Conservation (phyloP, 495 filamentous ascomycete species). For the Aspergillus panamensis region DNA sequence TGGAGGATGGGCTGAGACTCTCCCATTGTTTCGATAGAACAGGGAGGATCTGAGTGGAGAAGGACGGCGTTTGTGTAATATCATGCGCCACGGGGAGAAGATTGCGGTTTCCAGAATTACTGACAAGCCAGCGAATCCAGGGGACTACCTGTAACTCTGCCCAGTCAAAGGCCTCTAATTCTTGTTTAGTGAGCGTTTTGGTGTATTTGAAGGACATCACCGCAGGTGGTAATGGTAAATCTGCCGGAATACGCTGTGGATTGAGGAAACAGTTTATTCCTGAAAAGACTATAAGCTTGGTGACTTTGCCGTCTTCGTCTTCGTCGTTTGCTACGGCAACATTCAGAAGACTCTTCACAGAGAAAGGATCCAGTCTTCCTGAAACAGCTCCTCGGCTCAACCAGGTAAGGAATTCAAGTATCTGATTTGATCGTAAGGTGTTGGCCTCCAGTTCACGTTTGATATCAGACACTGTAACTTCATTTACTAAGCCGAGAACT, state of each 20-base stretch:
- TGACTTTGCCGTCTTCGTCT: constrained; percentile 54
- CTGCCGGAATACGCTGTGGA: constrained; percentile 68
- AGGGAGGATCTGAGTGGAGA: constrained; percentile 72
- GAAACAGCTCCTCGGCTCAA: constrained; percentile 60
- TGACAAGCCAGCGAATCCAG: constrained; percentile 78
- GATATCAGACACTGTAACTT: constrained; percentile 84
- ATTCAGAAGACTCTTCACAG: constrained; percentile 63
- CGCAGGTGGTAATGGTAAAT: constrained; percentile 76
- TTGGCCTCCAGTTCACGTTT: constrained; percentile 71
- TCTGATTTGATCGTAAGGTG: constrained; percentile 69
- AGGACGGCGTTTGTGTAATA: constrained; percentile 65
- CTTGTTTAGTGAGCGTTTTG: constrained; percentile 51
- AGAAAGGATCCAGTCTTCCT: constrained; percentile 62
- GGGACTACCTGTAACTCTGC: constrained; percentile 72
- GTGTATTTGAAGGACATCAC: constrained; percentile 82
- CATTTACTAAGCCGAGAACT: constrained; percentile 73
- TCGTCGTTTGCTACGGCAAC: constrained; percentile 76
- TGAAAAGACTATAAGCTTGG: constrained; percentile 70
- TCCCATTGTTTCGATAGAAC: constrained; percentile 90
- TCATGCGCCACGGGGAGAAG: constrained; percentile 51
- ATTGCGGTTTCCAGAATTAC: constrained; percentile 49
- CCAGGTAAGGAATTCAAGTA: constrained; percentile 81
- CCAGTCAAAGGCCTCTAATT: constrained; percentile 80
- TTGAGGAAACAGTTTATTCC: constrained; percentile 70
- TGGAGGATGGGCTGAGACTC: constrained; percentile 58